These are phyloP conservation scores for Scleroderma citrinum DNA, from an alignment of 768 basidiomycete species.

Conservation along the genomic window DNA sequence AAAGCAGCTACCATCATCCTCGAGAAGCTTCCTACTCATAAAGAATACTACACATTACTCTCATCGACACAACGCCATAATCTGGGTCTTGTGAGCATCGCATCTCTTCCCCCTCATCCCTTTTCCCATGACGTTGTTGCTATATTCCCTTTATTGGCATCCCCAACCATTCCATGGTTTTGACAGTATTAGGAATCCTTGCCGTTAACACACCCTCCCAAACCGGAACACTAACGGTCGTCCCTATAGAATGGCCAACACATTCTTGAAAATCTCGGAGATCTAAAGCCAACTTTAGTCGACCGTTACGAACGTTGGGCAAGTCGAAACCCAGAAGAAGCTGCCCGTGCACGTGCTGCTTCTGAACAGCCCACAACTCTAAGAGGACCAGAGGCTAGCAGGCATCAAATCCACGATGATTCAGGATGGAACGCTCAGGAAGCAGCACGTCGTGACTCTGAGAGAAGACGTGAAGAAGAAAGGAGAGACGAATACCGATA, in stretches of 20 bases:
- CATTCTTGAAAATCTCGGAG: slow-evolving; percentile 59
- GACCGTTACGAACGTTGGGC: slow-evolving; percentile 61
- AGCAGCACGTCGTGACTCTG: slow-evolving; percentile 26
- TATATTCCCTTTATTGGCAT: background rate
- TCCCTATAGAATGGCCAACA: slow-evolving; percentile 62
- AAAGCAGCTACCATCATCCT: slow-evolving; percentile 72
- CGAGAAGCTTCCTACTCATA: slow-evolving; percentile 71
- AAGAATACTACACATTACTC: slow-evolving; percentile 54
- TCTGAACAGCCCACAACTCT: slow-evolving; percentile 11
- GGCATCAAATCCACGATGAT: slow-evolving; percentile 24
- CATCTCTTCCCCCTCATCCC: background rate
- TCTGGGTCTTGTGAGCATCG: slow-evolving; percentile 56
- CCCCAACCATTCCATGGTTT: background rate
- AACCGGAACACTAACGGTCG: slow-evolving; percentile 13
- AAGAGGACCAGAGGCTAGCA: slow-evolving; percentile 13
- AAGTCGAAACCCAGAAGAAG: slow-evolving; percentile 36
- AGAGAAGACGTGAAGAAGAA: slow-evolving; percentile 28
- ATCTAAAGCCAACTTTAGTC: slow-evolving; percentile 59
- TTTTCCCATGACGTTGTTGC: slow-evolving; percentile 4
- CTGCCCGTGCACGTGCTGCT: slow-evolving; percentile 16
- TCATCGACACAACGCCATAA: slow-evolving; percentile 56
- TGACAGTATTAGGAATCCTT: background rate
- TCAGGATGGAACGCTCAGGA: slow-evolving; percentile 30
- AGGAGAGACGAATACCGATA: slow-evolving; percentile 32
- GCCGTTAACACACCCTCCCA: slow-evolving; percentile 1